These are phyloP conservation scores for Flaveria floridana DNA, from an alignment of 140 eudicot species.

Conservation along the genomic window DNA sequence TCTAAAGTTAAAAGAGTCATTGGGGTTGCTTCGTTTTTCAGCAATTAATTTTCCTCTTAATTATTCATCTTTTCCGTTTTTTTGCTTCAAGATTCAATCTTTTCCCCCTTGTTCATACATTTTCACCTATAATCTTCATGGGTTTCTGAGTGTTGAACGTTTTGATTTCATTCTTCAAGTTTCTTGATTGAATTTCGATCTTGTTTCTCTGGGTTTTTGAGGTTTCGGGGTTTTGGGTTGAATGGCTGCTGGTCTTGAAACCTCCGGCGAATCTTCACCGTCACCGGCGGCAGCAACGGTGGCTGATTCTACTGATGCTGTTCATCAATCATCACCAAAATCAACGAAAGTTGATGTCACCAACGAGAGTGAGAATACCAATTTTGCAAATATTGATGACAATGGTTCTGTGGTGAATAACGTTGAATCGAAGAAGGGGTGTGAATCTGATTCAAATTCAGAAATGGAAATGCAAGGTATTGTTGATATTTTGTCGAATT, in stretches of 20 bases:
- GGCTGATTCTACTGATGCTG: constrained; percentile 34
- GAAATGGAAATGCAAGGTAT: constrained; percentile 62
- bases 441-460: constrained; percentile 49
- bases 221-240: constrained; percentile 40
- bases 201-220: constrained; percentile 24
- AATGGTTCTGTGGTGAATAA: neutral
- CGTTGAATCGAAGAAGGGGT: constrained; percentile 32
- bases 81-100: constrained; percentile 16
- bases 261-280: constrained; percentile 48
- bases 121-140: neutral
- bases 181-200: constrained; percentile 22
- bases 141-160: constrained; percentile 13
- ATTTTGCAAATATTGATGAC: constrained; percentile 26
- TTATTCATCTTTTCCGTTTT: constrained; percentile 12
- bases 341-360: constrained; percentile 2
- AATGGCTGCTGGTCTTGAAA: constrained; percentile 82
- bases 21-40: constrained; percentile 37
- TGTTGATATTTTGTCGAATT: constrained; percentile 69
- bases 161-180: constrained; percentile 14
- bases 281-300: constrained; percentile 3
- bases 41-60: constrained; percentile 18
- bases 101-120: constrained; percentile 20
- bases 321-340: constrained; percentile 39
- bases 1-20: constrained; percentile 24
- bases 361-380: constrained; percentile 25